Evolutionary conservation across 306 rosid genomes (phyloP).

Genomic region (Corylus avellana): DNA sequence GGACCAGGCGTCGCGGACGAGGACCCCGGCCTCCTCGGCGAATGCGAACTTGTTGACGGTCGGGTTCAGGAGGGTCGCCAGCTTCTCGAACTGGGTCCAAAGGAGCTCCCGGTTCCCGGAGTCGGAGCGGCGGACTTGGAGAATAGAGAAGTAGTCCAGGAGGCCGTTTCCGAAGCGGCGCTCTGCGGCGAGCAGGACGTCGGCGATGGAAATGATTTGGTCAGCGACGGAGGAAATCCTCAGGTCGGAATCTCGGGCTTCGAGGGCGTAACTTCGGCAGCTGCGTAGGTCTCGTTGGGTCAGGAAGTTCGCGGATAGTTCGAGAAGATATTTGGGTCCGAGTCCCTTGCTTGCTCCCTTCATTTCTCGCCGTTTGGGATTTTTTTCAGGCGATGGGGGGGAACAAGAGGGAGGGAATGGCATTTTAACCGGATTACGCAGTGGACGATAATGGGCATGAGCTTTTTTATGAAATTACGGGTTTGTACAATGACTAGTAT

Average conservation of each 20-base stretch:
- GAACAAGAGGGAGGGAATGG: neutral
- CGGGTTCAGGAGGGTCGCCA: slow-evolving; percentile 41
- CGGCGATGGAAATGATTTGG: slow-evolving; percentile 45
- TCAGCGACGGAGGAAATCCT: neutral
- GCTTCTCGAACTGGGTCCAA: slow-evolving; percentile 39
- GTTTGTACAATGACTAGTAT: no score
- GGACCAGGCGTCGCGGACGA: slow-evolving; percentile 52
- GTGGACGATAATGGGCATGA: slow-evolving; percentile 15
- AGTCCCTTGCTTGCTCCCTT: neutral
- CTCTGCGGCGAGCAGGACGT: slow-evolving; percentile 39
- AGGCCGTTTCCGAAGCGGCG: neutral
- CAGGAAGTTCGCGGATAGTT: slow-evolving; percentile 14
- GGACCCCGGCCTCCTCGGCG: slow-evolving; percentile 39
- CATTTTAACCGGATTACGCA: neutral
- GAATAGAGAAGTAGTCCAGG: slow-evolving; percentile 50
- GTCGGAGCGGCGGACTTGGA: slow-evolving; percentile 36
- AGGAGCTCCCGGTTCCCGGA: slow-evolving; percentile 23
- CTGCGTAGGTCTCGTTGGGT: slow-evolving; percentile 29
- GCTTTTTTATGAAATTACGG: no score
- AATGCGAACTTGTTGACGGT: slow-evolving; percentile 40
- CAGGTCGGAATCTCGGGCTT: slow-evolving; percentile 37
- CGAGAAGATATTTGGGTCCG: slow-evolving; percentile 24
- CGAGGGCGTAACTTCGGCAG: slow-evolving; percentile 29
- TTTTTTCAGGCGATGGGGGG: neutral
- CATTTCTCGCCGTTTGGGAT: neutral